Evolutionary conservation across 345 rosid species (phyloP).

Genomic region (Durio zibethinus): DNA sequence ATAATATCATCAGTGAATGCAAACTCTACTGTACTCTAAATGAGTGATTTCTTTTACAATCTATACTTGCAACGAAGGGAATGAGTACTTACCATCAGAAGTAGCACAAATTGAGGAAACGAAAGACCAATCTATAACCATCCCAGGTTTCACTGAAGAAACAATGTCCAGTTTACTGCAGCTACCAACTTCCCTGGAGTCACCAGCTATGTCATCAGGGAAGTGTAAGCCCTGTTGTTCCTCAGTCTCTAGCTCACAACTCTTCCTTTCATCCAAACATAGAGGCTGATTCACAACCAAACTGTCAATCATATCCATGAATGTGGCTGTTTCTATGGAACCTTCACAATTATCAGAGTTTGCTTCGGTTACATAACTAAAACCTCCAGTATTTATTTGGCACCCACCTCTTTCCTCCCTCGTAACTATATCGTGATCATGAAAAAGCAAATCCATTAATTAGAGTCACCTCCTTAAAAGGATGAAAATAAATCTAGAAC

Average conservation of each 20-base stretch:
- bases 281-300: background rate
- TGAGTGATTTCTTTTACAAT: background rate
- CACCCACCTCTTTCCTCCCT: background rate
- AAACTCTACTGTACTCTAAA: background rate
- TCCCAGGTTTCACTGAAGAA: conserved; percentile 5
- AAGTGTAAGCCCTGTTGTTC: conserved; percentile 7
- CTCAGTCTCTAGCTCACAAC: background rate
- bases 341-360: conserved; percentile 1
- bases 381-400: background rate
- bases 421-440: background rate
- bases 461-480: background rate
- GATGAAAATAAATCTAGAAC: background rate
- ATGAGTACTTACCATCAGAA: conserved; percentile 17
- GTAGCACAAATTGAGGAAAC: conserved; percentile 1
- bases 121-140: background rate
- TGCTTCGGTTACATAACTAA: background rate
- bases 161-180: background rate
- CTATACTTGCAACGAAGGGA: background rate
- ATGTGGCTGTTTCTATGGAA: conserved; percentile 5
- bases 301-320: background rate
- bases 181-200: conserved; percentile 6
- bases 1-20: background rate
- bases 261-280: background rate
- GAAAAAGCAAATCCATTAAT: background rate
- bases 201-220: background rate